Conservation (phyloP, 1,139 yeast species). For the Spathaspora jeffriesii region DNA sequence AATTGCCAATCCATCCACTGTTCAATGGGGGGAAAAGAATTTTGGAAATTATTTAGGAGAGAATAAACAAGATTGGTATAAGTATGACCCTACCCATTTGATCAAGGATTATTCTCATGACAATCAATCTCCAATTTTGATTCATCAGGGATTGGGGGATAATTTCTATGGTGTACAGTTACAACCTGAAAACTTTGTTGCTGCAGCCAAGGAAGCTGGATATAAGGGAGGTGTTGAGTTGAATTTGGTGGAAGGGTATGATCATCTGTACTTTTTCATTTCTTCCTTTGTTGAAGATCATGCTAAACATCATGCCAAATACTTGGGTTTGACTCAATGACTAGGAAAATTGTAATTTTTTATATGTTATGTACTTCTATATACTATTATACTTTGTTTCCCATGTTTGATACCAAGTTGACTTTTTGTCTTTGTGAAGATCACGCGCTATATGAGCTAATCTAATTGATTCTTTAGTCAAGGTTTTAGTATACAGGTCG, state of each 20-base stretch:
- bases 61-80: constrained; percentile 59
- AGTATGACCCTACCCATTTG: constrained; percentile 81
- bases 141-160: constrained; percentile 84
- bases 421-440: constrained; percentile 44
- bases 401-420: constrained; percentile 57
- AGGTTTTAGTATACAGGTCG: constrained; percentile 21
- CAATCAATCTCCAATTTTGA: constrained; percentile 59
- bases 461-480: constrained; percentile 28
- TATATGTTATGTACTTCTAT: constrained; percentile 13
- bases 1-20: constrained; percentile 71
- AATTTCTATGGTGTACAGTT: constrained; percentile 72
- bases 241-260: constrained; percentile 77
- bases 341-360: background rate
- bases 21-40: constrained; percentile 85
- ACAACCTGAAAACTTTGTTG: constrained; percentile 71
- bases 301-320: constrained; percentile 84
- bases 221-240: constrained; percentile 65
- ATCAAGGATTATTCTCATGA: constrained; percentile 56
- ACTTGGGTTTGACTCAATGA: constrained; percentile 50
- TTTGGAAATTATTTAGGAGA: constrained; percentile 76
- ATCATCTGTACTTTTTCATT: constrained; percentile 88
- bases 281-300: constrained; percentile 82
- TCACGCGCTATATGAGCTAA: constrained; percentile 35
- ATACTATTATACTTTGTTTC: constrained; percentile 30
- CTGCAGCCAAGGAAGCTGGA: constrained; percentile 59